These are phyloP conservation scores for Talaromyces sp. DNA, from an alignment of 2,329 filamentous ascomycete genomes.

Conservation along the genomic window DNA sequence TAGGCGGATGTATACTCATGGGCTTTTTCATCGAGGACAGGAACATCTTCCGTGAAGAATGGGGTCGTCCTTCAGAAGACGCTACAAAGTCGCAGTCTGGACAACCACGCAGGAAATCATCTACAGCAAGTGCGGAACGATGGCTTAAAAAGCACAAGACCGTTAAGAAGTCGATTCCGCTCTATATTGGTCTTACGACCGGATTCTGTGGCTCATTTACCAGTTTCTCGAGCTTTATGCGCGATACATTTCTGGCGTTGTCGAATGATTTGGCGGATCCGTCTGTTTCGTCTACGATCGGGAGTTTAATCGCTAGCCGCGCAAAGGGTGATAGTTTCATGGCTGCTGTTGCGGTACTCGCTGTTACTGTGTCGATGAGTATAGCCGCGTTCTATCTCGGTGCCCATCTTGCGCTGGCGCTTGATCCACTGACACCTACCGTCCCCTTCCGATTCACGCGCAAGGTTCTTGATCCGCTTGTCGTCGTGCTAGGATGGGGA, in stretches of 20 bases:
- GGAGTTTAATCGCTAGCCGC: constrained; percentile 37
- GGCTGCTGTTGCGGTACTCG: constrained; percentile 72
- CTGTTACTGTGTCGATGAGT: constrained; percentile 69
- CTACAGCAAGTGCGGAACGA: constrained; percentile 31
- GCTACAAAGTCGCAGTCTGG: constrained; percentile 32
- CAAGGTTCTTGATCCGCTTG: constrained; percentile 42
- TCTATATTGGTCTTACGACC: constrained; percentile 82
- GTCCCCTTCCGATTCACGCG: constrained; percentile 17
- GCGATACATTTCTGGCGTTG: constrained; percentile 75
- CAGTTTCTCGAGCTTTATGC: constrained; percentile 81
- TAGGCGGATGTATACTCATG: constrained; percentile 76
- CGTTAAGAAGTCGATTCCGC: constrained; percentile 79
- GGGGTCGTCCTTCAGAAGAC: constrained; percentile 43
- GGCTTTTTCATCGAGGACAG: constrained; percentile 81
- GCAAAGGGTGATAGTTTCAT: constrained; percentile 79
- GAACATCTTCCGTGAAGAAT: constrained; percentile 69
- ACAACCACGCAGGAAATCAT: constrained; percentile 4
- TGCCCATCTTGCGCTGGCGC: constrained; percentile 67
- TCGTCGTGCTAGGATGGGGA: constrained; percentile 62
- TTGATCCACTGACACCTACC: constrained; percentile 57
- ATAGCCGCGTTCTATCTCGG: constrained; percentile 69
- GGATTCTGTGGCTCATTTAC: constrained; percentile 90
- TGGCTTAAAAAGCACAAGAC: constrained; percentile 56
- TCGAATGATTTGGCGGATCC: constrained; percentile 68
- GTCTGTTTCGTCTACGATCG: constrained; percentile 38